Percentiles rank a stretch among this genome's conserved stretches.
phyloP scores from a whole-genome alignment of 192 early-diverging fungal genomes.

The Rhizophagus clarus region DNA sequence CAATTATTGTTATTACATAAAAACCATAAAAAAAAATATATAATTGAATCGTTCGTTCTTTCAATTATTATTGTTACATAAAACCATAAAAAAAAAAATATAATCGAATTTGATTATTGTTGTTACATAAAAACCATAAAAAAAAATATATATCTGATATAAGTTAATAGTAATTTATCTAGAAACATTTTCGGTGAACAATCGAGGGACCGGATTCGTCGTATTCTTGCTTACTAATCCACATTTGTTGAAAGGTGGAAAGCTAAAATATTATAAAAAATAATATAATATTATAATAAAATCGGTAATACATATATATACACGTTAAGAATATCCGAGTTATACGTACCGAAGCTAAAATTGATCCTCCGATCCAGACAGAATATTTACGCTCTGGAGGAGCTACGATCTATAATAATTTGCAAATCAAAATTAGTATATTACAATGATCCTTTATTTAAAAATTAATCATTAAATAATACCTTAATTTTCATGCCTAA shows the following conservation, averaged over 20 bases:
- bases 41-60: not conserved
- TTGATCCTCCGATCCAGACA: constrained; percentile 99
- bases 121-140: not conserved
- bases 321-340: not conserved
- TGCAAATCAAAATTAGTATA: not conserved
- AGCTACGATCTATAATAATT: constrained; percentile 87
- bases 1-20: not conserved
- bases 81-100: constrained; percentile 1
- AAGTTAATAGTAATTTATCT: constrained; percentile 43
- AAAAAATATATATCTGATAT: constrained; percentile 18
- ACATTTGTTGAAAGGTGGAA: constrained; percentile 99
- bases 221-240: constrained; percentile 98
- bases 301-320: not conserved
- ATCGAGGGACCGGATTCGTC: constrained; percentile 97
- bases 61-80: not conserved
- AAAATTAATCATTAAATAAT: not conserved
- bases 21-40: constrained; percentile 1
- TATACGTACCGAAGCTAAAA: constrained; percentile 73
- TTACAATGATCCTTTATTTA: not conserved
- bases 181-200: constrained; percentile 98
- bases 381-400: constrained; percentile 99
- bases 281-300: not conserved
- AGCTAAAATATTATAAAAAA: constrained; percentile 42
- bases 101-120: not conserved
- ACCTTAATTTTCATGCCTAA: constrained; percentile 32